Base-by-base conservation (phyloP, 2,329 filamentous ascomycete genomes). In the Knufia fluminis region DNA sequence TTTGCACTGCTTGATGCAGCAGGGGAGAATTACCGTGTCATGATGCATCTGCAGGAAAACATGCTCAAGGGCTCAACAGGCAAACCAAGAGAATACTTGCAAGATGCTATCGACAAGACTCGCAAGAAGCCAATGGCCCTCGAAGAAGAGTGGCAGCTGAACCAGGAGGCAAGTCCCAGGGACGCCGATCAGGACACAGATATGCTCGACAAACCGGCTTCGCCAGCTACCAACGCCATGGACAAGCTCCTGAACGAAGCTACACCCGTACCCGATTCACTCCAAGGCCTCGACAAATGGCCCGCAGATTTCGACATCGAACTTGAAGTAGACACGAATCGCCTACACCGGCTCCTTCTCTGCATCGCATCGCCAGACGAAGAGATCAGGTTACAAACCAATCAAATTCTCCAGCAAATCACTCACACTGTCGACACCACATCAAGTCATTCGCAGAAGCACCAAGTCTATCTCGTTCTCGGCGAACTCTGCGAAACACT, bases 331-430 rank as follows among this genome's bases (percentile, higher is more conserved):
- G 86, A 92, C 59, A 85, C 92, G 55, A 85, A 84, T 4, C 77
- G 86, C 59, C 74, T 86, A 19, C 73, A 77, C 12, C 76, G 80
- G 2, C 70, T 97, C 24, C 74, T 94, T 41, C 73, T 83, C 28
- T 84, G 91, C 58, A 74, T 96, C 9, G 83, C 80, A 48, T 94
- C 89, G 0, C 69, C 80, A 41, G 80, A 92, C 60, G 71, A 74
- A 31, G 83, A 85, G 63, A 84, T 95, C 56, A 79, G 90, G 44
- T 80, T 83, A 53, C 88, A 96, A 68, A 86, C 88, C 3, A 70
- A 85, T 16, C 78, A 74, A 33, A 83, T 80, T 58, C 72, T 90
- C 36, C 72, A 79, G 45, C 86, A 47, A 6, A 43, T 58, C 17
- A 48, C 49, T 6, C 54, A 59, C 40, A 46, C 46, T 8, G 43